phyloP scores from a whole-genome alignment of 1,139 yeast genomes.

The Hansenula sp. region DNA sequence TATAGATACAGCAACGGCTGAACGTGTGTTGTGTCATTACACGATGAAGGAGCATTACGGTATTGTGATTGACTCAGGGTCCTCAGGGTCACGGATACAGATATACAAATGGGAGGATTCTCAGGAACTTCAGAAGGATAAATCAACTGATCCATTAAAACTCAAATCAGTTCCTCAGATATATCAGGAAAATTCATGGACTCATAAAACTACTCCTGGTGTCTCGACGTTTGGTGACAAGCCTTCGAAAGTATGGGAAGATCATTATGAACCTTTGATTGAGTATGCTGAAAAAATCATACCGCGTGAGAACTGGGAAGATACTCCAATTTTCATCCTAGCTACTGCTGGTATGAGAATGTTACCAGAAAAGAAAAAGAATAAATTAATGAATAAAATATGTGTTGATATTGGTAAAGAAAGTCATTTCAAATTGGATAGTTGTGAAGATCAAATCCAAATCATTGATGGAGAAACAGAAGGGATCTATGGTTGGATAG shows the following conservation, averaged over 20 bases:
- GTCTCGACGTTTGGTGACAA: slow-evolving; percentile 53
- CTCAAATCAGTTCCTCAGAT: slow-evolving; percentile 59
- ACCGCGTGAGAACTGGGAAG: slow-evolving; percentile 45
- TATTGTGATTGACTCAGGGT: slow-evolving; percentile 76
- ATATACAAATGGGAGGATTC: slow-evolving; percentile 65
- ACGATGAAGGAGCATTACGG: slow-evolving; percentile 41
- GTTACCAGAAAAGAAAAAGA: slow-evolving; percentile 42
- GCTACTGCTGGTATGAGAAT: slow-evolving; percentile 86
- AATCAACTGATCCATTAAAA: slow-evolving; percentile 21
- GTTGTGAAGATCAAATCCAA: slow-evolving; percentile 59
- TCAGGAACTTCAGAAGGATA: slow-evolving; percentile 20
- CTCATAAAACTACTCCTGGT: slow-evolving; percentile 63
- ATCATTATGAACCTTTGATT: slow-evolving; percentile 53
- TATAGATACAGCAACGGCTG: background rate
- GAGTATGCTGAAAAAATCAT: slow-evolving; percentile 55
- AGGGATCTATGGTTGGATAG: slow-evolving; percentile 80
- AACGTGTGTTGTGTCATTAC: background rate
- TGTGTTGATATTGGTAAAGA: slow-evolving; percentile 46
- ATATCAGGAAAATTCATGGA: slow-evolving; percentile 55
- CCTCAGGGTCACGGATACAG: slow-evolving; percentile 74
- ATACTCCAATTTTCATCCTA: slow-evolving; percentile 68
- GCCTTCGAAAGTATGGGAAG: slow-evolving; percentile 49
- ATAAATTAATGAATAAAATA: slow-evolving; percentile 43
- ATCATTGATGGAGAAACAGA: slow-evolving; percentile 79
- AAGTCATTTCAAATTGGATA: slow-evolving; percentile 45